Evolutionary conservation across 2,329 filamentous ascomycete species (phyloP).

Genomic region (Didymosphaeria variabile): DNA sequence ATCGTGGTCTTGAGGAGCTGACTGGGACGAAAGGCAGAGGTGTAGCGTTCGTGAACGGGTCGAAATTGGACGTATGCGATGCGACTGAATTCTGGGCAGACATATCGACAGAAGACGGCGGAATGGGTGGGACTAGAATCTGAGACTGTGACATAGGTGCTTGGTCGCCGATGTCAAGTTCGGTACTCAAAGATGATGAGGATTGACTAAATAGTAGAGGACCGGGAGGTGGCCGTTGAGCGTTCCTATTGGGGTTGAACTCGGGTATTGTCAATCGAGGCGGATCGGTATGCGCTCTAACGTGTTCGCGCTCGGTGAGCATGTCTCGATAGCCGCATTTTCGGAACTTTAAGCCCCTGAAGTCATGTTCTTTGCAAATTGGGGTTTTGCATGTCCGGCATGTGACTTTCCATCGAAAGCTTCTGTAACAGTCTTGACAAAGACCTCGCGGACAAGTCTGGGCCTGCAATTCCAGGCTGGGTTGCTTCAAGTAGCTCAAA

Average conservation of each 20-base stretch:
- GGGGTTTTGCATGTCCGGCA: conserved; percentile 66
- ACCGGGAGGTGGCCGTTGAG: conserved; percentile 37
- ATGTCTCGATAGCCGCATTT: conserved; percentile 67
- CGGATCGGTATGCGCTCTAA: conserved; percentile 45
- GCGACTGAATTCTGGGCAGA: conserved; percentile 38
- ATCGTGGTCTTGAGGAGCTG: conserved; percentile 48
- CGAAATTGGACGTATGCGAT: conserved; percentile 32
- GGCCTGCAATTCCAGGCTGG: conserved; percentile 54
- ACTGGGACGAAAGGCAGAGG: conserved; percentile 43
- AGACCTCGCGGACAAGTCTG: conserved; percentile 63
- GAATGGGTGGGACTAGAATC: conserved; percentile 36
- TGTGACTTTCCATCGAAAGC: conserved; percentile 67
- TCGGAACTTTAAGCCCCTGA: conserved; percentile 63
- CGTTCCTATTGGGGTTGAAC: conserved; percentile 44
- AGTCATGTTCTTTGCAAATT: conserved; percentile 68
- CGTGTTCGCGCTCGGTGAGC: conserved; percentile 57
- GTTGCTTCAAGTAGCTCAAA: conserved; percentile 50
- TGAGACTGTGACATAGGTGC: conserved; percentile 48
- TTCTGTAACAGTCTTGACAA: conserved; percentile 66
- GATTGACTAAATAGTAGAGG: conserved; percentile 28
- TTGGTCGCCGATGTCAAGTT: conserved; percentile 37
- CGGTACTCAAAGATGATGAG: conserved; percentile 34
- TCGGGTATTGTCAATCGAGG: conserved; percentile 48
- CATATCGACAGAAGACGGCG: conserved; percentile 39
- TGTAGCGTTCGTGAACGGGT: conserved; percentile 34